phyloP scores from a whole-genome alignment of 148 eudicot genomes.

The Camellia granthamiana region DNA sequence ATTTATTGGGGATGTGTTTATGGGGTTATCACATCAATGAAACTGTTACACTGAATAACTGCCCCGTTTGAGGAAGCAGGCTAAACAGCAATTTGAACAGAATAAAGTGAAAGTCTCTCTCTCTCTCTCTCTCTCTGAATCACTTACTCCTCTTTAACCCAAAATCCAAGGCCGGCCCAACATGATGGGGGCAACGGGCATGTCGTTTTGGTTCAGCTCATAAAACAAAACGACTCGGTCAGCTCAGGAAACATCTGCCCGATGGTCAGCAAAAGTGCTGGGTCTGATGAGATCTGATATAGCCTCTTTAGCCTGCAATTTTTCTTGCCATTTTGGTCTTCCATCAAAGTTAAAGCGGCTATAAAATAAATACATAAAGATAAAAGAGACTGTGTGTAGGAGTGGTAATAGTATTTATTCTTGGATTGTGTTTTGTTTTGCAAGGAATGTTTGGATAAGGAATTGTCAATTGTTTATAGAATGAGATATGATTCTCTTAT shows the following conservation, averaged over 20 bases:
- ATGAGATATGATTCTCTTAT: slow-evolving; percentile 10
- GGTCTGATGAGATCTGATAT: slow-evolving; percentile 10
- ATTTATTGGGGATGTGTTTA: too few relatives aligned
- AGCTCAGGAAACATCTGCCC: slow-evolving; percentile 20
- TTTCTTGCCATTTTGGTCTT: slow-evolving; percentile 40
- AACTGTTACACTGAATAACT: too few relatives aligned
- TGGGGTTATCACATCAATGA: too few relatives aligned
- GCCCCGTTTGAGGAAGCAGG: slow-evolving; percentile 10
- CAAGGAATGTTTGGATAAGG: slow-evolving; percentile 19
- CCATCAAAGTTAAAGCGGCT: slow-evolving; percentile 36
- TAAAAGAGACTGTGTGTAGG: slow-evolving; percentile 25
- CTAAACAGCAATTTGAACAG: slow-evolving; percentile 60
- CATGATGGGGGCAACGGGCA: slow-evolving; percentile 20
- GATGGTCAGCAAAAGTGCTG: slow-evolving; percentile 29
- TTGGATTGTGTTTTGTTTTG: slow-evolving; percentile 17
- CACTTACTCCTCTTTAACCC: slow-evolving; percentile 17
- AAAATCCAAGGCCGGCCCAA: slow-evolving; percentile 31
- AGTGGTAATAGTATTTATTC: slow-evolving; percentile 11
- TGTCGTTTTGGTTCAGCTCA: slow-evolving; percentile 26
- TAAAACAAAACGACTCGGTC: slow-evolving; percentile 20
- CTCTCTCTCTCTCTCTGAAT: slow-evolving; percentile 10
- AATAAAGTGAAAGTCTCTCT: slow-evolving; percentile 52
- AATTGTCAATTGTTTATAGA: slow-evolving; percentile 22
- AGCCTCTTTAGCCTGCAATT: slow-evolving; percentile 12
- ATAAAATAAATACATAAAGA: background rate